These are phyloP conservation scores for Sphaerulina musiva DNA, from an alignment of 2,329 filamentous ascomycete genomes.

Conservation along the genomic window DNA sequence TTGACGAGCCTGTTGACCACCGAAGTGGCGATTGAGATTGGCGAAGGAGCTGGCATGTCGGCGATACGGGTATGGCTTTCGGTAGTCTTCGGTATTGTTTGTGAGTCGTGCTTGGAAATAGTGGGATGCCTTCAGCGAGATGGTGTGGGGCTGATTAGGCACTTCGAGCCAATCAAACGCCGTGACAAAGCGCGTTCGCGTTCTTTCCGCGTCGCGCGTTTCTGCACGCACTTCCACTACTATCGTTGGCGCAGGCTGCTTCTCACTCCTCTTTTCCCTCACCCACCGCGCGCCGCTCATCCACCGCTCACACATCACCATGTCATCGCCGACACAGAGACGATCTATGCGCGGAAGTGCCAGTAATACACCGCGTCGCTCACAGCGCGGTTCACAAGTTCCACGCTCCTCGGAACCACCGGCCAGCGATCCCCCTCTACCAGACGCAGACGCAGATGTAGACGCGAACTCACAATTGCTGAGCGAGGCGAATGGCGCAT, in stretches of 20 bases:
- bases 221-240: neutral
- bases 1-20: conserved; percentile 79
- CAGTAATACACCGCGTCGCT: conserved; percentile 40
- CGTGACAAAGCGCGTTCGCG: neutral
- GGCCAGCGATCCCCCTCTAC: conserved; percentile 37
- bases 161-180: conserved; percentile 4
- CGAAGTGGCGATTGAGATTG: conserved; percentile 71
- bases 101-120: conserved; percentile 6
- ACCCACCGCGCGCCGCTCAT: neutral
- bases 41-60: conserved; percentile 67
- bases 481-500: conserved; percentile 36
- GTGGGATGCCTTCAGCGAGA: neutral
- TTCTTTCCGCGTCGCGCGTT: conserved; percentile 4
- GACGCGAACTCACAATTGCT: conserved; percentile 37
- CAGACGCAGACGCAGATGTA: conserved; percentile 15
- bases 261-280: conserved; percentile 6
- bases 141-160: neutral
- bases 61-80: neutral
- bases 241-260: neutral
- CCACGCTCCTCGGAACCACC: conserved; percentile 34
- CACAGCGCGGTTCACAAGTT: conserved; percentile 49
- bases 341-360: conserved; percentile 51
- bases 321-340: conserved; percentile 58
- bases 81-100: neutral
- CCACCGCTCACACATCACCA: conserved; percentile 32